A percentile compares a stretch with the other conserved stretches of the same genome.
Evolutionary conservation across 208 protist species (phyloP).

Genomic region (Leishmania martiniquensis): DNA sequence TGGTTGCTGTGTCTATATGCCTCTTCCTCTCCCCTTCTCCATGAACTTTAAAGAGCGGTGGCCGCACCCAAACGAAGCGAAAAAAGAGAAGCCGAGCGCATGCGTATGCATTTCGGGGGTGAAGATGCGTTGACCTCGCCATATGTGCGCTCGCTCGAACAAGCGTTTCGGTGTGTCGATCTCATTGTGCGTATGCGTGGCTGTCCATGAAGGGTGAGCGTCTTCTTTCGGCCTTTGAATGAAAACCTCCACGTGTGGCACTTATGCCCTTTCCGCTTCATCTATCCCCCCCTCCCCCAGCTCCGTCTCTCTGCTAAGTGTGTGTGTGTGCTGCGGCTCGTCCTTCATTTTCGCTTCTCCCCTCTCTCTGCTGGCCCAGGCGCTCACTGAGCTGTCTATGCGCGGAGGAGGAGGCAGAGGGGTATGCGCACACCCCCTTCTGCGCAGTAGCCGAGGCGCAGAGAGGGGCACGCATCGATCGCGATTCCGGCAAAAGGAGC

Average conservation of each 20-base stretch:
- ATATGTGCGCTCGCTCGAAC: not conserved
- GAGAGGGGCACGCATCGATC: not conserved
- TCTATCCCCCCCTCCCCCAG: not conserved
- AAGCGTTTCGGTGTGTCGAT: not conserved
- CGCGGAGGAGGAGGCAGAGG: not conserved
- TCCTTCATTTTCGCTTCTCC: not conserved
- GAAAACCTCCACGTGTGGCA: constrained; percentile 6
- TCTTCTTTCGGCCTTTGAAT: constrained; percentile 20
- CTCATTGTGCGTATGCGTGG: constrained; percentile 12
- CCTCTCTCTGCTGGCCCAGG: not conserved
- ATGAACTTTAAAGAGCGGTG: not conserved
- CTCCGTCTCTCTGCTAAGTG: not conserved
- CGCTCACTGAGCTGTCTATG: not conserved
- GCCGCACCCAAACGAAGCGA: not conserved
- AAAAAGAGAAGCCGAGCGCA: no score
- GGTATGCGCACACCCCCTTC: not conserved
- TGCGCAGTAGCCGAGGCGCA: not conserved
- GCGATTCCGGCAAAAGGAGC: not conserved
- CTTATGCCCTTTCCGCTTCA: not conserved
- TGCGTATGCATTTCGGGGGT: not conserved
- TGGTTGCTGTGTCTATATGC: not conserved
- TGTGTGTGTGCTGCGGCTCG: not conserved
- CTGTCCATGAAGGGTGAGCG: not conserved
- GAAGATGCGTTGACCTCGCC: not conserved
- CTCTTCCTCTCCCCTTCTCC: not conserved